Percentiles rank a stretch among this genome's conserved stretches.
Evolutionary conservation across 1,139 yeast genomes (phyloP).

Genomic region (Scheffersomyces segobiensis): DNA sequence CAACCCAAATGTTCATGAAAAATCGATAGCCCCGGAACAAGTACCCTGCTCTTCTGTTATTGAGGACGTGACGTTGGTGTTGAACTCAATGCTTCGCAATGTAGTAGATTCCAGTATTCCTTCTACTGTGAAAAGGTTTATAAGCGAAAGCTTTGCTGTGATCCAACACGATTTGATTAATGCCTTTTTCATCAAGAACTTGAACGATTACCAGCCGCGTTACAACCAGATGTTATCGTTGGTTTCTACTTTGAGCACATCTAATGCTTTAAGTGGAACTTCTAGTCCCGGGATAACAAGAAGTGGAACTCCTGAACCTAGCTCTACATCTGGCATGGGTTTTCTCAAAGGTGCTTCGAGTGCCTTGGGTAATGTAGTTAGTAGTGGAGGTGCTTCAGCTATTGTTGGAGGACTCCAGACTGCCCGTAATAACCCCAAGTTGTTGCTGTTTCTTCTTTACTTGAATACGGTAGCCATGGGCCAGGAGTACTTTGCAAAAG

Average conservation of each 20-base stretch:
- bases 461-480: constrained; percentile 64
- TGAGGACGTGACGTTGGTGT: constrained; percentile 77
- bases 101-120: constrained; percentile 63
- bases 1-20: constrained; percentile 5
- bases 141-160: constrained; percentile 33
- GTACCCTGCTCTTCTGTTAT: constrained; percentile 81
- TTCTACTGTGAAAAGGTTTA: constrained; percentile 51
- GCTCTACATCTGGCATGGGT: constrained; percentile 25
- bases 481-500: constrained; percentile 52
- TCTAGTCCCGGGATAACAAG: constrained; percentile 32
- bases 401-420: constrained; percentile 20
- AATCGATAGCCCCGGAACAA: constrained; percentile 40
- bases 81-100: constrained; percentile 65
- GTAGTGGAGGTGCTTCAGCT: constrained; percentile 25
- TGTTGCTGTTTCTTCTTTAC: constrained; percentile 53
- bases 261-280: constrained; percentile 11
- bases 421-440: constrained; percentile 27
- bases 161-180: constrained; percentile 39
- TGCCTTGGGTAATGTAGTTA: constrained; percentile 49
- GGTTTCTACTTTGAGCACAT: constrained; percentile 12
- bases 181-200: constrained; percentile 47
- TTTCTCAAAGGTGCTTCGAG: constrained; percentile 49
- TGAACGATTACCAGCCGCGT: constrained; percentile 59
- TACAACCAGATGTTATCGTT: constrained; percentile 41
- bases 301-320: constrained; percentile 40